Evolutionary conservation across 257 asterid genomes (phyloP).

Genomic region (Thymus mandschuricus): DNA sequence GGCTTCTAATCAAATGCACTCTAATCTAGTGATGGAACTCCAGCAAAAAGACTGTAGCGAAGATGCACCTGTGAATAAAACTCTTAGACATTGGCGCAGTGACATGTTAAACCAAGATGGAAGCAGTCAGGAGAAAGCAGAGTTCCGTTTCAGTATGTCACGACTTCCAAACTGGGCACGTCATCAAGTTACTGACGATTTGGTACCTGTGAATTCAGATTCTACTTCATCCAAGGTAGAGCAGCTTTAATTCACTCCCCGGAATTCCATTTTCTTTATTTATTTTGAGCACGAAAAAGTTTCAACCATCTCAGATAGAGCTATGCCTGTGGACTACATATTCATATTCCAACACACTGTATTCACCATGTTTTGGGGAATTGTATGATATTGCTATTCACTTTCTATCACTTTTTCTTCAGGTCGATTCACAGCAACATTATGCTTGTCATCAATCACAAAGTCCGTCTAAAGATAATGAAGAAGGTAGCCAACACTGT

Average conservation of each 20-base stretch:
- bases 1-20: conserved; percentile 32
- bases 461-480: conserved; percentile 32
- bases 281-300: conserved; percentile 8
- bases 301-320: neutral
- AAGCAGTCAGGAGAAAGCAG: conserved; percentile 32
- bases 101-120: conserved; percentile 32
- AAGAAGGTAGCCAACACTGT: conserved; percentile 30
- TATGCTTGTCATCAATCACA: conserved; percentile 34
- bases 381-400: conserved; percentile 2
- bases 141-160: conserved; percentile 65
- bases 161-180: conserved; percentile 78
- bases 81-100: conserved; percentile 24
- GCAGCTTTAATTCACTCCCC: conserved; percentile 16
- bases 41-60: conserved; percentile 27
- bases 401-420: conserved; percentile 24
- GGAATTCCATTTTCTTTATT: neutral
- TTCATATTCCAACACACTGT: neutral
- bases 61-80: conserved; percentile 35
- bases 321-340: neutral
- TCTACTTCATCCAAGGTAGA: conserved; percentile 50
- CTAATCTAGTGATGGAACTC: conserved; percentile 33
- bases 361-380: conserved; percentile 17
- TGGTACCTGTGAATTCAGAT: conserved; percentile 28
- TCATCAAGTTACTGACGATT: conserved; percentile 40
- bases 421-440: conserved; percentile 39